Evolutionary conservation across 768 basidiomycete genomes (phyloP).

Genomic region (Pisolithus albus): DNA sequence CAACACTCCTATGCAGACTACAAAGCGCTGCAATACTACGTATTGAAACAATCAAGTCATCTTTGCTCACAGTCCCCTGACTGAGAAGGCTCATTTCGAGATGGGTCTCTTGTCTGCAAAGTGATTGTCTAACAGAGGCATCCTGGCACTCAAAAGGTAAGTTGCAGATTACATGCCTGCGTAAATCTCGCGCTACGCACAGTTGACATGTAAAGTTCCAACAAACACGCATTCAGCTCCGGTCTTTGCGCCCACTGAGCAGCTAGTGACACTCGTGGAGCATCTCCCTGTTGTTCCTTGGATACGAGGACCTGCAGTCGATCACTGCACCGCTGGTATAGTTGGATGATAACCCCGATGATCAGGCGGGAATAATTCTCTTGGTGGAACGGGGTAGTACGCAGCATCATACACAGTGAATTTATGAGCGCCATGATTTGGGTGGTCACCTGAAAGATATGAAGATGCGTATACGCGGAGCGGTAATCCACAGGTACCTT

Average conservation of each 20-base stretch:
- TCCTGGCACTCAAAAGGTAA: slow-evolving; percentile 27
- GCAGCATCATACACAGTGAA: slow-evolving; percentile 85
- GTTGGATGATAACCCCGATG: slow-evolving; percentile 89
- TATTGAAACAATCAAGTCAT: slow-evolving; percentile 63
- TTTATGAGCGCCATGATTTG: slow-evolving; percentile 87
- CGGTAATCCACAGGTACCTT: slow-evolving; percentile 45
- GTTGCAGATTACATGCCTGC: neutral
- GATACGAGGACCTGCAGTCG: slow-evolving; percentile 73
- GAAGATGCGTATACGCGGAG: neutral
- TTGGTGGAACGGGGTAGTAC: slow-evolving; percentile 86
- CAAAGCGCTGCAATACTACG: slow-evolving; percentile 72
- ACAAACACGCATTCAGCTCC: slow-evolving; percentile 69
- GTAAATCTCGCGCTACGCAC: slow-evolving; percentile 33
- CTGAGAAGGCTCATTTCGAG: slow-evolving; percentile 66
- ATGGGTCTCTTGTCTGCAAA: slow-evolving; percentile 73
- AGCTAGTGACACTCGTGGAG: slow-evolving; percentile 48
- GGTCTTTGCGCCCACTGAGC: slow-evolving; percentile 82
- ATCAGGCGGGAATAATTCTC: slow-evolving; percentile 95
- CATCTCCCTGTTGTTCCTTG: slow-evolving; percentile 30
- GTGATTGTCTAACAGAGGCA: slow-evolving; percentile 38
- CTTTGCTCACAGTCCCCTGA: slow-evolving; percentile 44
- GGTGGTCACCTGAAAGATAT: slow-evolving; percentile 60
- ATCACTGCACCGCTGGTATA: slow-evolving; percentile 90
- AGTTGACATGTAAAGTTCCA: slow-evolving; percentile 49
- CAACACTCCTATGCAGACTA: slow-evolving; percentile 79